Conservation (phyloP, 805 yeast genomes). For the Lachancea lanzarotensis region DNA sequence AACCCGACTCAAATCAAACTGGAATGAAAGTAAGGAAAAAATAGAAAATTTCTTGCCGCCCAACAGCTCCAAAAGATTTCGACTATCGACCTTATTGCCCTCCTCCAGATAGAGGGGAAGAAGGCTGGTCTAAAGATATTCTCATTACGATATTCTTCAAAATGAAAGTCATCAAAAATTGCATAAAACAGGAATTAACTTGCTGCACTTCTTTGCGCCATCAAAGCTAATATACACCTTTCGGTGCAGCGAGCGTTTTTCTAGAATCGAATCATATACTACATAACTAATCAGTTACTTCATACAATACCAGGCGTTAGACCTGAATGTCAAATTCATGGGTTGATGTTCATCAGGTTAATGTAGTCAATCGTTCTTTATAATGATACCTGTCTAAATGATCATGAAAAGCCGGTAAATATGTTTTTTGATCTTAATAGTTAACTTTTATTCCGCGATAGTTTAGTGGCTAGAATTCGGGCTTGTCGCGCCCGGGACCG, state of each 20-base stretch:
- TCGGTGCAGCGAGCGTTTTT: background rate
- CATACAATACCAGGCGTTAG: no score
- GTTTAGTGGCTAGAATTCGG: constrained; percentile 28
- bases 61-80: background rate
- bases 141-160: no score
- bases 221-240: background rate
- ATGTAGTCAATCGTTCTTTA: no score
- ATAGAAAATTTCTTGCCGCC: no score
- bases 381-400: no score
- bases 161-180: background rate
- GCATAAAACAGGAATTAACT: constrained; percentile 2
- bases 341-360: no score
- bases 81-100: background rate
- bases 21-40: no score
- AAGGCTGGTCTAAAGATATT: no score
- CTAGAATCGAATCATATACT: background rate
- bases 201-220: background rate
- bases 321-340: no score
- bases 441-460: constrained; percentile 17
- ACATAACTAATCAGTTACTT: background rate
- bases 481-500: constrained; percentile 30
- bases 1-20: background rate
- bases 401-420: no score
- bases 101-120: no score
- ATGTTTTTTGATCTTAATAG: background rate